Base-by-base conservation (phyloP, 352 stramenopile species). In the Globisporangium rhizosaccharum region DNA sequence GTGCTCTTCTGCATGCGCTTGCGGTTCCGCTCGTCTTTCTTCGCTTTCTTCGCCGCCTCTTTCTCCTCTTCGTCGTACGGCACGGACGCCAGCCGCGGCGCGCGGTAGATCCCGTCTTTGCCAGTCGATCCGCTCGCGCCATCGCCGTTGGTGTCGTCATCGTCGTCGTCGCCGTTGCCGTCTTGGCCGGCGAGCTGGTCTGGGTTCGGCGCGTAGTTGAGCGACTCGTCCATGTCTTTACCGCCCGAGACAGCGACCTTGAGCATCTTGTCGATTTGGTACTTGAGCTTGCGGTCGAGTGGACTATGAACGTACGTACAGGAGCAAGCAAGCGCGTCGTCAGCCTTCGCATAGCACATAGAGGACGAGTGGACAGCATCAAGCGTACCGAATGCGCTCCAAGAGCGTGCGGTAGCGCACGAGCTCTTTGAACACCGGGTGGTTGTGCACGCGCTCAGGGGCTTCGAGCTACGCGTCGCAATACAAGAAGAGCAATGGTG, bases 241-340 rank as follows among this genome's bases (percentile, higher is more conserved):
- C 77, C 76, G 18, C 77, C 81, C 20, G 80, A 88, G 10, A 92
- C 56, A n/a, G 82, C 83, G 46, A 93, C 82, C 72, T 92, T 92
- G 59, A 92, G 81, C 79, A 94, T 85, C 63, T 94, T 94, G 70
- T 94, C 85, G n/a, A 94, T 82, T 63, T 94, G 85, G 64, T 94
- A 94, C 67, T 89, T 90, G 70, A 94, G 82, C 70, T 94, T 94
- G 51, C 83, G 83, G 54, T 94, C 85, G 18, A 94, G 69, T 36
- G 85, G 85, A 30, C 76, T 85, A 37, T 5, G 9, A 50, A 23
- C 45, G 15, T 8, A 55, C 10, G 47, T 10, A 49, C 36, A 53
- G 18, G 39, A 18, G 39, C 17, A 18, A 8, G 39, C 14, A 14
- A 7, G 17, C 12, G 8, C 4, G 14, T 20, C 28, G 28, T 33